Conservation (phyloP, 768 basidiomycete genomes). For the Suillus spraguei region DNA sequence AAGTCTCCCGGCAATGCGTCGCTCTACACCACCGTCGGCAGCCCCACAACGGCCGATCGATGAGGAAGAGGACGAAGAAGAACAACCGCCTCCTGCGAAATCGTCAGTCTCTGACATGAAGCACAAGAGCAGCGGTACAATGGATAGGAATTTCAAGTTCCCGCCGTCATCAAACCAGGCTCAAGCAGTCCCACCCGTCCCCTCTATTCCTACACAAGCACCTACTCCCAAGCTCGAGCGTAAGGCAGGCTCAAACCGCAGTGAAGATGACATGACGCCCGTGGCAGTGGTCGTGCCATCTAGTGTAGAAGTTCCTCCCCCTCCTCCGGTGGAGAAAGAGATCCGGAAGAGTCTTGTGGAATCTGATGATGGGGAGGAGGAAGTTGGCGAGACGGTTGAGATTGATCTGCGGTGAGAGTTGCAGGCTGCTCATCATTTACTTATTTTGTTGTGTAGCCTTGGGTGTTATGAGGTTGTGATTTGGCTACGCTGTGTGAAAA, state of each 20-base stretch:
- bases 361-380: constrained; percentile 64
- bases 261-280: constrained; percentile 15
- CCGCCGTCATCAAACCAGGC: constrained; percentile 45
- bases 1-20: constrained; percentile 66
- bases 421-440: neutral
- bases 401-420: constrained; percentile 50
- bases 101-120: constrained; percentile 17
- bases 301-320: constrained; percentile 77
- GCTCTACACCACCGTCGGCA: constrained; percentile 43
- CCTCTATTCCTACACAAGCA: constrained; percentile 21
- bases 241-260: constrained; percentile 12
- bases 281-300: constrained; percentile 54
- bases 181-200: constrained; percentile 16
- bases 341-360: constrained; percentile 43
- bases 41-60: constrained; percentile 42
- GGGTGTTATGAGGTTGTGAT: neutral
- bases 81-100: constrained; percentile 29
- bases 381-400: constrained; percentile 79
- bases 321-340: constrained; percentile 80
- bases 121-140: constrained; percentile 66
- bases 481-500: neutral
- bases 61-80: constrained; percentile 36
- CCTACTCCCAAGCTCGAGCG: constrained; percentile 12
- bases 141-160: constrained; percentile 79
- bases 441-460: neutral